Base-by-base conservation (phyloP, 1,284 basidiomycete genomes). In the Chalciporus sp. region DNA sequence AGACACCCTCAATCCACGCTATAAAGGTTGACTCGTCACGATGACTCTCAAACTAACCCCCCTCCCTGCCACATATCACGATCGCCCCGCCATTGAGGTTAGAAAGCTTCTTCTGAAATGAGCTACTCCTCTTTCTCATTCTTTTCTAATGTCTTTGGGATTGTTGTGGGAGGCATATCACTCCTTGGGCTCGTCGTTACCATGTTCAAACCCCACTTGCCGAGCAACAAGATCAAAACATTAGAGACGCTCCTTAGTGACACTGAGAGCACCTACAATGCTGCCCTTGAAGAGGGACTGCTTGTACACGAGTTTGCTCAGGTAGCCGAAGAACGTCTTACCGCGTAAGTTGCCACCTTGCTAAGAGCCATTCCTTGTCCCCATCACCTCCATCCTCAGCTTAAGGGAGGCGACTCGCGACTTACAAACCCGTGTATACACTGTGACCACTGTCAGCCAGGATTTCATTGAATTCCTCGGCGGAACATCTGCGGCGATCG, bases 401-500 rank as follows among this genome's bases (percentile, higher is more conserved):
- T 20, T 56, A 26, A 42, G 17, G 6, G 16, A 8, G 4, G 12
- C 1, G 3, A 26, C 29, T 0, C 39, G 17, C 2, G 3, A 2
- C 8, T 26, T 56, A 4, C 35, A n/a, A 3, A 6, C n/a, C 1
- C 6, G 1, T 2, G n/a, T n/a, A 1, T 11, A 17, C 8, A 41
- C 2, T 8, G 35, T 47, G 0, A 56, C 55, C 0, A 51, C 23
- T 16, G 4, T 57, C 7, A 4, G 17, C 3, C 1, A 47, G n/a
- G 56, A 61, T 1, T 59, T 27, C 9, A 0, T 2, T 5, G 59
- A 49, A 7, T 42, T 61, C 0, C 1, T 61, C 1, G 20, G 6
- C 0, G 60, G 60, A 0, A 58, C 60, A 3, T 63, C 61, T 7
- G 5, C 4, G 0, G 3, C 16, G 0, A 61, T 61, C 3, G 61